Conservation (phyloP, 306 rosid genomes). For the Ceratonia siliqua region DNA sequence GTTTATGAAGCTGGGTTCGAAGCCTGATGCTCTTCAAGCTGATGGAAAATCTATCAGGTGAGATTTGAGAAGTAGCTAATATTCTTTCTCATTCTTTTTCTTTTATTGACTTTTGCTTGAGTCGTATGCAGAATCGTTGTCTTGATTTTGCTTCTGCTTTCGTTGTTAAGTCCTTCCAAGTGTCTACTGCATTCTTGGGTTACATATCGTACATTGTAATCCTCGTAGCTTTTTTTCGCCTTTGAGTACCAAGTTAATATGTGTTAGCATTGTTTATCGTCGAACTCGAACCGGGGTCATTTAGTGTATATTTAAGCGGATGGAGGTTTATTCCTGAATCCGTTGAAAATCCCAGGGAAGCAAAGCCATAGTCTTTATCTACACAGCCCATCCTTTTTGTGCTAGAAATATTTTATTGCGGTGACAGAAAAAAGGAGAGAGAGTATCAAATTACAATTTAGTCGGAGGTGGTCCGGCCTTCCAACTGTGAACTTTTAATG, state of each 20-base stretch:
- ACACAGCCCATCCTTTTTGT: background rate
- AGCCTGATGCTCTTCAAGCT: constrained; percentile 86
- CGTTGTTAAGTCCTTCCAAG: background rate
- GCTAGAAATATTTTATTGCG: constrained; percentile 13
- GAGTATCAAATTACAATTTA: constrained; percentile 17
- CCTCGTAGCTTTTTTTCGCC: background rate
- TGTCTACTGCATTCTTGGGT: constrained; percentile 7
- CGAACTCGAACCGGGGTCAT: background rate
- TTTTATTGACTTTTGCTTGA: background rate
- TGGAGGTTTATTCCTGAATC: background rate
- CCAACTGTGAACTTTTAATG: constrained; percentile 38
- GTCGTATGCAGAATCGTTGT: background rate
- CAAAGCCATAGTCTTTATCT: background rate
- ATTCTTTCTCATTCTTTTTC: background rate
- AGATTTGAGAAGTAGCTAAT: background rate
- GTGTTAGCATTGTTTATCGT: background rate
- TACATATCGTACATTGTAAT: background rate
- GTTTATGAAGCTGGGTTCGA: constrained; percentile 97
- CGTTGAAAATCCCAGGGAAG: background rate
- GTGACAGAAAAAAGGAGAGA: constrained; percentile 29
- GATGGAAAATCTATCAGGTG: constrained; percentile 80
- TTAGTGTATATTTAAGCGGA: background rate
- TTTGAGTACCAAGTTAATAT: background rate
- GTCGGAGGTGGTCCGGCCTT: constrained; percentile 64
- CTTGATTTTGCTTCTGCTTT: background rate